Evolutionary conservation across 352 stramenopile genomes (phyloP).

Genomic region (Blastocystis sp.): DNA sequence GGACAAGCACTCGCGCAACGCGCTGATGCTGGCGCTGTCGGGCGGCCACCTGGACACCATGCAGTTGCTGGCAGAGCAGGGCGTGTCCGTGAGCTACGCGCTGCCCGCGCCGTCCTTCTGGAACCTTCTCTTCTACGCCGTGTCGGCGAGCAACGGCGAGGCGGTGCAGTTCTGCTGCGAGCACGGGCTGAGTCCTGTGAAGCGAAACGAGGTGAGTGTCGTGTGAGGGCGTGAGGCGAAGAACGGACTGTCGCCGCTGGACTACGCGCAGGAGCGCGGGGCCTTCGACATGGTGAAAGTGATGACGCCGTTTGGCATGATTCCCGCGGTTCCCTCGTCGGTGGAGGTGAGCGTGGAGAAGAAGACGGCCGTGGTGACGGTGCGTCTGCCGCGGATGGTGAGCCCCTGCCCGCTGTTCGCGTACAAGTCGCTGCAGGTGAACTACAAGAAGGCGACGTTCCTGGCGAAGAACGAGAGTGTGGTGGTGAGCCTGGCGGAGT

Average conservation of each 20-base stretch:
- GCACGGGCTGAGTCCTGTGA: not conserved
- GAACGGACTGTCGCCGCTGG: constrained; percentile 1
- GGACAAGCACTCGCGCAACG: constrained; percentile 15
- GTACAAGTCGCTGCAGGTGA: not conserved
- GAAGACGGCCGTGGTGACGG: not conserved
- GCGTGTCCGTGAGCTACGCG: not conserved
- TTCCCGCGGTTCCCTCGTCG: not conserved
- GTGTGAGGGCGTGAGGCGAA: not conserved
- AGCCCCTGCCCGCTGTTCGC: not conserved
- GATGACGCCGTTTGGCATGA: not conserved
- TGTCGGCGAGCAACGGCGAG: not conserved
- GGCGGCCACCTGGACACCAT: not conserved
- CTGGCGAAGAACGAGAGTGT: not conserved
- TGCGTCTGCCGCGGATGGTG: not conserved
- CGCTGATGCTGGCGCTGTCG: not conserved
- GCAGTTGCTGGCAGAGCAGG: not conserved
- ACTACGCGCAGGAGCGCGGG: not conserved
- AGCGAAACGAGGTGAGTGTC: not conserved
- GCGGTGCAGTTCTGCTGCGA: constrained; percentile 45
- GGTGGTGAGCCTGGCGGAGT: too few species aligned
- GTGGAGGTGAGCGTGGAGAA: not conserved
- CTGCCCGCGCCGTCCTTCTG: not conserved
- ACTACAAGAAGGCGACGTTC: constrained; percentile 16
- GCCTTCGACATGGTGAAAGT: not conserved
- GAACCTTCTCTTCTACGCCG: constrained; percentile 17